These are phyloP conservation scores for Oehlia diaphana DNA, from an alignment of 192 early-diverging fungal genomes.

Conservation along the genomic window DNA sequence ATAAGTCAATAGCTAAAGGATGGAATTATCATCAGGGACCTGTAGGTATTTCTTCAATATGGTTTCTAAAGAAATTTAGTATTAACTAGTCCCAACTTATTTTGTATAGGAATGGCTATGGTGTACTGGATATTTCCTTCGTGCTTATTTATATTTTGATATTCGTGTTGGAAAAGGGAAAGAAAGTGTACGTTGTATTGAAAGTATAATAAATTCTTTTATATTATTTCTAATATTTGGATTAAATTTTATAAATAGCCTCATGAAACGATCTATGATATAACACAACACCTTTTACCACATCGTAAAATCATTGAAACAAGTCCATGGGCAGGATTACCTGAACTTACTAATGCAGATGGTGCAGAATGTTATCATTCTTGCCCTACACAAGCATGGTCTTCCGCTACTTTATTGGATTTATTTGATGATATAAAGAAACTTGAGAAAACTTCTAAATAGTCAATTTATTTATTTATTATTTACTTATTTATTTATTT, in stretches of 20 bases:
- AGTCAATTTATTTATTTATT: neutral
- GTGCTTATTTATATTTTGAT: constrained; percentile 78
- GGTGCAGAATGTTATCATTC: constrained; percentile 80
- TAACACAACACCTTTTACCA: constrained; percentile 71
- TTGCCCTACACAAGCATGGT: constrained; percentile 96
- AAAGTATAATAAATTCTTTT: neutral
- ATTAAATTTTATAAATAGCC: constrained; percentile 30
- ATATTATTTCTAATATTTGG: neutral
- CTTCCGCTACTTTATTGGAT: constrained; percentile 71
- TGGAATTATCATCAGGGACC: constrained; percentile 99
- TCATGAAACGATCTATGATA: constrained; percentile 53
- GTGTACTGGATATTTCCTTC: constrained; percentile 86
- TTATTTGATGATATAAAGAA: constrained; percentile 51
- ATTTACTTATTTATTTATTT: no score
- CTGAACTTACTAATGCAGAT: constrained; percentile 93
- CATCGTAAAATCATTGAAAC: constrained; percentile 77
- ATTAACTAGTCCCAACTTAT: neutral
- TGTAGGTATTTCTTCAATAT: constrained; percentile 31
- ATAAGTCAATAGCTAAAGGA: constrained; percentile 88
- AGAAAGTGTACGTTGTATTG: constrained; percentile 30
- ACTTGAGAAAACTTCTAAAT: neutral
- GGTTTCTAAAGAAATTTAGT: constrained; percentile 21
- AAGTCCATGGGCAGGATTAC: constrained; percentile 84
- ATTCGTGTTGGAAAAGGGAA: constrained; percentile 35
- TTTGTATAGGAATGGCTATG: constrained; percentile 92